Evolutionary conservation across 1,139 yeast genomes (phyloP).

Genomic region (Sugiyamaella xylanicola): DNA sequence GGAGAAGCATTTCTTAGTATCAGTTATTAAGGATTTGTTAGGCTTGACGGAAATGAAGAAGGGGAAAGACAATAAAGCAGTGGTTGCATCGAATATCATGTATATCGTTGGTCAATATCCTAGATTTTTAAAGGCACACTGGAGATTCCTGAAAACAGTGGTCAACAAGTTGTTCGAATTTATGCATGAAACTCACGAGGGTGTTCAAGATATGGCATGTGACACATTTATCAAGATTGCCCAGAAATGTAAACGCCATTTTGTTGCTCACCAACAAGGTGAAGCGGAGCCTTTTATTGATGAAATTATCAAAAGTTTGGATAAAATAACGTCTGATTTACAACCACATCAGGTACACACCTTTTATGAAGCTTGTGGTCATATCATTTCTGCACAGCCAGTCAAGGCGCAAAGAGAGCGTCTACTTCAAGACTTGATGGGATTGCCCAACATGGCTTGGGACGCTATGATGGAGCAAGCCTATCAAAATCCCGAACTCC

Average conservation of each 20-base stretch:
- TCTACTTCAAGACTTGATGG: constrained; percentile 78
- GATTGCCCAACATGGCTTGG: constrained; percentile 94
- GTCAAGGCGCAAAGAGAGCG: constrained; percentile 65
- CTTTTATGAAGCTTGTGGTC: constrained; percentile 96
- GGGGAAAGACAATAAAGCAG: constrained; percentile 98
- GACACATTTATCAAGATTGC: constrained; percentile 97
- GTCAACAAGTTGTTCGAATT: constrained; percentile 94
- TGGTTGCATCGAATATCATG: constrained; percentile 98
- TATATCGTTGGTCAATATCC: constrained; percentile 99
- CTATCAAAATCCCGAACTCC: constrained; percentile 80
- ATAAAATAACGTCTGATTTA: constrained; percentile 83
- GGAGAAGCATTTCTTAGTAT: constrained; percentile 90
- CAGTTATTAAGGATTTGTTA: constrained; percentile 87
- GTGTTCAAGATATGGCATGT: constrained; percentile 99
- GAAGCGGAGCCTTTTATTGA: constrained; percentile 93
- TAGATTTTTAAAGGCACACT: constrained; percentile 93
- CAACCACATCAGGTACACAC: constrained; percentile 98
- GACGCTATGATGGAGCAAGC: constrained; percentile 83
- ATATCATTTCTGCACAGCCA: constrained; percentile 84
- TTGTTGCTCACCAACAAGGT: constrained; percentile 81
- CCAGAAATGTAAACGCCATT: constrained; percentile 91
- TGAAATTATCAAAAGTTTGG: constrained; percentile 82
- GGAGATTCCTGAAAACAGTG: constrained; percentile 96
- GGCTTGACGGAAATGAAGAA: constrained; percentile 93
- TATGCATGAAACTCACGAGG: constrained; percentile 99